phyloP scores from a whole-genome alignment of 164 flowering plant genomes.

The Chloranthus sessilifolius region DNA sequence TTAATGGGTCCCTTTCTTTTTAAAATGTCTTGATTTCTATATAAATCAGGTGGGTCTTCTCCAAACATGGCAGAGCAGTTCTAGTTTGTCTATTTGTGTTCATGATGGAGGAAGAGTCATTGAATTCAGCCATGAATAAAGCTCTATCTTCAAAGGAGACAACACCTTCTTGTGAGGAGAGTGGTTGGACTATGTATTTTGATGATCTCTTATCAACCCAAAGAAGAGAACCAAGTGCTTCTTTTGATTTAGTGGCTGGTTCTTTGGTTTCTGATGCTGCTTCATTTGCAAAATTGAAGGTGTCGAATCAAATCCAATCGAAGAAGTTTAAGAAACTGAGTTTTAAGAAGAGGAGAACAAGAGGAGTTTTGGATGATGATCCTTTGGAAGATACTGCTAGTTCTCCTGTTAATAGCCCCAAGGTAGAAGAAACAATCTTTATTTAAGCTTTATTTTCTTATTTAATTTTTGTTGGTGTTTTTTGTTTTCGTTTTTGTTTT shows the following conservation, averaged over 20 bases:
- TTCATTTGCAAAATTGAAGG: conserved; percentile 30
- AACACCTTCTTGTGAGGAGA: conserved; percentile 35
- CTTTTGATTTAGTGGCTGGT: conserved; percentile 12
- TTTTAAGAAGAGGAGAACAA: conserved; percentile 31
- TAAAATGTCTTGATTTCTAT: no score
- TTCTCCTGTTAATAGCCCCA: conserved; percentile 55
- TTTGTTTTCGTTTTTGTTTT: no score
- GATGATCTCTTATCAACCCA: conserved; percentile 36
- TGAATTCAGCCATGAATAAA: conserved; percentile 19
- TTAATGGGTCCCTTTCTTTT: no score
- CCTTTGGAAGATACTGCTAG: conserved; percentile 62
- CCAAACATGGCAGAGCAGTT: no score
- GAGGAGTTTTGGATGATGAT: conserved; percentile 27
- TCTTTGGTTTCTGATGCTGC: conserved; percentile 54
- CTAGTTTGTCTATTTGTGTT: no score
- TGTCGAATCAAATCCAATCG: background rate
- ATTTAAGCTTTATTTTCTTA: background rate
- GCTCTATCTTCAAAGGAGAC: conserved; percentile 5
- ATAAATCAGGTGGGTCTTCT: no score
- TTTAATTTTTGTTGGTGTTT: background rate
- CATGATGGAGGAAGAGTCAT: no score
- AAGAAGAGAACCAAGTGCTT: conserved; percentile 10
- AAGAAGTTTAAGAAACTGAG: conserved; percentile 20
- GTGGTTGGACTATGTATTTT: conserved; percentile 60
- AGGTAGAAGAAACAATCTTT: conserved; percentile 33